phyloP scores from a whole-genome alignment of 2,329 filamentous ascomycete genomes.

The Tolypocladium ovalisporum region DNA sequence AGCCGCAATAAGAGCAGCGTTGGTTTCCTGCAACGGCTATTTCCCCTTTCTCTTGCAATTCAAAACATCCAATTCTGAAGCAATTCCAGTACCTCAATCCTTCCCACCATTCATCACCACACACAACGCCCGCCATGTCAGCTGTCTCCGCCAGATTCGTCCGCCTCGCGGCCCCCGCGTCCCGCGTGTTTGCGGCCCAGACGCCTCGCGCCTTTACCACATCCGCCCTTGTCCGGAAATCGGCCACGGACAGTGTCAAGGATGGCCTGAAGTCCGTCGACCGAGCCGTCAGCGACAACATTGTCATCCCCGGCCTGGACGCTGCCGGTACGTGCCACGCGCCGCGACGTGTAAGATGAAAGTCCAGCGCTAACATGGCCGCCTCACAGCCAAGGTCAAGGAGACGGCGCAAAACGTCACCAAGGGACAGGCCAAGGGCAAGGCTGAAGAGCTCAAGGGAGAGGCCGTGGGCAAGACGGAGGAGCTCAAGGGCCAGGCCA shows the following conservation, averaged over 20 bases:
- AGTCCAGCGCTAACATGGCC: neutral
- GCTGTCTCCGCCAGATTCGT: conserved; percentile 36
- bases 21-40: neutral
- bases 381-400: conserved; percentile 34
- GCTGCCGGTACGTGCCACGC: conserved; percentile 34
- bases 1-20: neutral
- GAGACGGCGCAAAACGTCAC: conserved; percentile 27
- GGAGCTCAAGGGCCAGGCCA: conserved; percentile 24
- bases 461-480: conserved; percentile 21
- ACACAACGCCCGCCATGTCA: conserved; percentile 37
- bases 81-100: neutral
- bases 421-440: conserved; percentile 20
- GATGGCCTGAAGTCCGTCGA: conserved; percentile 50
- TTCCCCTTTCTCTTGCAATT: neutral
- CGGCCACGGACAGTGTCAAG: conserved; percentile 43
- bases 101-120: neutral
- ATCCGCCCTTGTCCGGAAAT: conserved; percentile 32
- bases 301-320: conserved; percentile 53
- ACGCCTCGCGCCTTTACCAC: conserved; percentile 41
- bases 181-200: conserved; percentile 25
- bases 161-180: conserved; percentile 29
- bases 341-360: neutral
- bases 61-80: neutral
- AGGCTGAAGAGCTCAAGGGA: conserved; percentile 19
- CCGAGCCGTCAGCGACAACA: conserved; percentile 46